Evolutionary conservation across 2,329 filamentous ascomycete species (phyloP), one percentile per base, ranked within the genome.

Genomic region (Diplodia mutila): DNA sequence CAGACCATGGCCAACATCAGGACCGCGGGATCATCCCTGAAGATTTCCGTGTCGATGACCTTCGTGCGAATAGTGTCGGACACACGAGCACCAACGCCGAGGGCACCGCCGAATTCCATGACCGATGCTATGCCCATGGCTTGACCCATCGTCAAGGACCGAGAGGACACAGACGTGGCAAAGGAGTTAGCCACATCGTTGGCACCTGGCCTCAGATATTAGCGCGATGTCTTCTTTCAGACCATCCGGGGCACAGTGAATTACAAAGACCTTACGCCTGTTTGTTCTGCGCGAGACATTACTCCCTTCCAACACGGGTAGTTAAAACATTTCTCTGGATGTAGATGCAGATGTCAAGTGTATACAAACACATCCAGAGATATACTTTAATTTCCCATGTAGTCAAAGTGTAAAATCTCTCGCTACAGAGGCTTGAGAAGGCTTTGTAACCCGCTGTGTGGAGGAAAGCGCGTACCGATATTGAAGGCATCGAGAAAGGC

Each of bases 401-500:
- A n/a, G n/a, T n/a, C n/a, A n/a, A n/a, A n/a, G n/a, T n/a, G n/a
- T n/a, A 32, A 32, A 32, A 8, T 7, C 29, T 32, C 29, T 32
- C 2, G 29, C 29, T 7, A 32, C 29, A 9, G 29, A 32, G 9
- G 29, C 29, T 32, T 32, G 16, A 2, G 42, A 21, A 16, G 23
- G 32, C 7, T 1, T 23, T 5, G 16, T 18, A n/a, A n/a, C n/a
- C n/a, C n/a, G n/a, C n/a, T n/a, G n/a, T n/a, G n/a, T n/a, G n/a
- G n/a, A n/a, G n/a, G n/a, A n/a, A n/a, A n/a, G 32, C 7, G 16
- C 29, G 27, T 69, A 82, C 86, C 87, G 70, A 88, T 89, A 74
- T 89, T 90, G 85, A 86, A 90, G 65, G 87, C 87, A 75, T 90
- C 88, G 49, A 90, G 84, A 74, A 87, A 86, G 69, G 88, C 86